phyloP scores from a whole-genome alignment of 164 flowering plant species.

The Dillenia turbinata region DNA sequence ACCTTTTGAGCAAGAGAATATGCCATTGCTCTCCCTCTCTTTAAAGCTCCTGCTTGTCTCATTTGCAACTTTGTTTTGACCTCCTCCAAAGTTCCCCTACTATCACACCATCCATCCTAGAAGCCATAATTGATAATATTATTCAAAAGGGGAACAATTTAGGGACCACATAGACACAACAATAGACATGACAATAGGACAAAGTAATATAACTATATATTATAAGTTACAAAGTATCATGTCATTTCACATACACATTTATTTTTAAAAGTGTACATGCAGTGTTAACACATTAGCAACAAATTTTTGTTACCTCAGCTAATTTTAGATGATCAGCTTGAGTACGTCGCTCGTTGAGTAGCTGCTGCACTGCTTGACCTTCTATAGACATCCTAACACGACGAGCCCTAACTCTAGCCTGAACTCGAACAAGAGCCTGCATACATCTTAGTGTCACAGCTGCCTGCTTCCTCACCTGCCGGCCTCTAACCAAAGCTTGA shows the following conservation, averaged over 20 bases:
- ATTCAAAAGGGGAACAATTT: no score
- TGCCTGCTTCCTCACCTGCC: constrained; percentile 87
- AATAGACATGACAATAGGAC: no score
- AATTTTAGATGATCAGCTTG: constrained; percentile 59
- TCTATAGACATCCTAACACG: constrained; percentile 88
- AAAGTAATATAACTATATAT: no score
- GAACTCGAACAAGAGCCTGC: constrained; percentile 92
- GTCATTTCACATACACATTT: neutral
- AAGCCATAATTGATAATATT: neutral
- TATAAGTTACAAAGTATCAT: no score
- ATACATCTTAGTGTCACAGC: constrained; percentile 85
- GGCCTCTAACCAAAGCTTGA: constrained; percentile 79
- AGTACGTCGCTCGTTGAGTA: constrained; percentile 56
- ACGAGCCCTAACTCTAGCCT: constrained; percentile 84
- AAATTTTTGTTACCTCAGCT: constrained; percentile 60
- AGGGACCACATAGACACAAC: no score
- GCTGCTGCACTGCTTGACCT: constrained; percentile 84
- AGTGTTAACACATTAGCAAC: neutral
- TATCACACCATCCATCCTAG: constrained; percentile 89
- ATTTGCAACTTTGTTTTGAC: constrained; percentile 59
- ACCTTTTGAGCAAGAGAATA: constrained; percentile 76
- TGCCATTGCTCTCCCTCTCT: constrained; percentile 84
- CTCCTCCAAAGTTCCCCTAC: constrained; percentile 65
- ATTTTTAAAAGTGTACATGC: no score
- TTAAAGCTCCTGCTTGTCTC: constrained; percentile 80